Base-by-base conservation (phyloP, 1,284 basidiomycete species). In the Bjerkandera adusta region DNA sequence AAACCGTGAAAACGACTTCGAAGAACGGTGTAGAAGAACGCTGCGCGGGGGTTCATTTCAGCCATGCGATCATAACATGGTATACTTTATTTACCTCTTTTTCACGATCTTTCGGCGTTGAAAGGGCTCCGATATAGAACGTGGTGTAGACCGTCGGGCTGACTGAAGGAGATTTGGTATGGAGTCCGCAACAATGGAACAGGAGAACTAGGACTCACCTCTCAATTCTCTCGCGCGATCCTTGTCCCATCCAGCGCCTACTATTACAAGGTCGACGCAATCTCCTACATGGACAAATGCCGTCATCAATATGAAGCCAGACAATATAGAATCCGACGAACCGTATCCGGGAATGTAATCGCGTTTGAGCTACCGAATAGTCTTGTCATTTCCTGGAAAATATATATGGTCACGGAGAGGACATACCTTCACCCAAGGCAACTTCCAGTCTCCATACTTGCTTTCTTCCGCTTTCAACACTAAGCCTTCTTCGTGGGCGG, bases 301-400 rank as follows among this genome's bases (percentile, higher is more conserved):
- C 10, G 27, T n/a, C 13, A 25, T 37, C 26, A 15, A 18, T 33
- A 15, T 34, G 8, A 3, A 15, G n/a, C 24, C 12, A 15, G 25
- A 5, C 15, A 21, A n/a, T 15, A 16, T 22, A 29, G 5, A 30
- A 13, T 24, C 18, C 15, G 15, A 43, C 36, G 26, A 37, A 54
- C 91, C 90, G 36, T 86, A 73, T 1, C 85, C 85, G 0, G 81
- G 79, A 30, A 96, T 89, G 55, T 93, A 94, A 61, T 95, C 92
- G 60, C 76, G 80, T 70, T 89, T 86, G 42, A 71, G 43, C 69
- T 72, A 45, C 35, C 6, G 30, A 16, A 4, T 5, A 11, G 15
- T 13, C 20, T 21, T 13, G 12, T 3, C 13, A 16, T 34, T 38
- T 25, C 29, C 3, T 30, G 10, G 13, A 40, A 13, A 16, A 40